Conservation (phyloP, 2,329 filamentous ascomycete genomes). For the Lizonia empirigonia region DNA sequence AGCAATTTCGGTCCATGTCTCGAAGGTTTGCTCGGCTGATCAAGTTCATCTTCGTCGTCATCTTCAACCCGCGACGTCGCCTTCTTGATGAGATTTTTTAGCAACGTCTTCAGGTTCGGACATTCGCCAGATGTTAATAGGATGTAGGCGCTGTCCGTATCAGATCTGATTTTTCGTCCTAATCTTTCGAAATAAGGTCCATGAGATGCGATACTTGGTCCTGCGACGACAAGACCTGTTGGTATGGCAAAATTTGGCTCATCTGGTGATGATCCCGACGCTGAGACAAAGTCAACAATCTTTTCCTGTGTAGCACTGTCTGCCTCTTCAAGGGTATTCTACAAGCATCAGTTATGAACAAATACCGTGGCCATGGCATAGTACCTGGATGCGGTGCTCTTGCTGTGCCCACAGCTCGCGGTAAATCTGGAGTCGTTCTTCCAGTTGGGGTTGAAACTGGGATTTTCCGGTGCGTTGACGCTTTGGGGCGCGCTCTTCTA, state of each 20-base stretch:
- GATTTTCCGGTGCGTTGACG: constrained; percentile 46
- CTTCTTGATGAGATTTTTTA: constrained; percentile 76
- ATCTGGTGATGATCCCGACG: constrained; percentile 26
- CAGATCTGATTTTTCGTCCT: constrained; percentile 51
- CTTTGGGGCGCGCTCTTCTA: constrained; percentile 48
- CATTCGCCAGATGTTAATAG: constrained; percentile 72
- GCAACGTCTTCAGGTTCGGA: constrained; percentile 72
- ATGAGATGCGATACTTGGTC: constrained; percentile 78
- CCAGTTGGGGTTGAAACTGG: constrained; percentile 29
- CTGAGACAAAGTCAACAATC: constrained; percentile 48
- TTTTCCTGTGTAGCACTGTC: constrained; percentile 49
- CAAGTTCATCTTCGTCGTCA: constrained; percentile 55
- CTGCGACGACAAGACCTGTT: constrained; percentile 75
- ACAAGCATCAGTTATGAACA: constrained; percentile 16
- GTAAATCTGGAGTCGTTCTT: constrained; percentile 65
- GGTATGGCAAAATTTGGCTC: constrained; percentile 60
- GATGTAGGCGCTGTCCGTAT: constrained; percentile 61
- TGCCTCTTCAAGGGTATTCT: constrained; percentile 48
- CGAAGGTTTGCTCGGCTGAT: constrained; percentile 20
- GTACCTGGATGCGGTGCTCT: constrained; percentile 66
- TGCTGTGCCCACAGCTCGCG: constrained; percentile 68
- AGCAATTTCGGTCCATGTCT: constrained; percentile 68
- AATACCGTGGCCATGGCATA: neutral
- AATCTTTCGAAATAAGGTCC: constrained; percentile 75
- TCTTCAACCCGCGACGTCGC: constrained; percentile 63